These are phyloP conservation scores for Solanum hybrid DNA, from an alignment of 305 asterid genomes.

Conservation along the genomic window DNA sequence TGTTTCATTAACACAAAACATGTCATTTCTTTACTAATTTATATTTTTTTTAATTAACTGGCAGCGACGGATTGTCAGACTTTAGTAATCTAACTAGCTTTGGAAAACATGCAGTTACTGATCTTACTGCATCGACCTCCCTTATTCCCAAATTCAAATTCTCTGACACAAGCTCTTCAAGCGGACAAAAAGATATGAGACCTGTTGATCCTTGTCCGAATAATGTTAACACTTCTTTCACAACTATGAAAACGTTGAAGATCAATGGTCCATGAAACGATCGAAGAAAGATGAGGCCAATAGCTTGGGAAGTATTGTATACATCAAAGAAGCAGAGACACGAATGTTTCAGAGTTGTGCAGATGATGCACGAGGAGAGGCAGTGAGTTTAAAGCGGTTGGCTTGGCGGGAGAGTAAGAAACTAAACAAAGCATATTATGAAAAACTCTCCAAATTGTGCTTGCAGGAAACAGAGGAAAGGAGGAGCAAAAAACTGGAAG, in stretches of 20 bases:
- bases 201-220: conserved; percentile 39
- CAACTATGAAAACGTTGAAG: conserved; percentile 44
- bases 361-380: conserved; percentile 69
- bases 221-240: conserved; percentile 15
- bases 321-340: conserved; percentile 83
- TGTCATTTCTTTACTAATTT: background rate
- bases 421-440: conserved; percentile 54
- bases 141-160: conserved; percentile 27
- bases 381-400: conserved; percentile 47
- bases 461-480: conserved; percentile 66
- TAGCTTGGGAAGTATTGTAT: conserved; percentile 63
- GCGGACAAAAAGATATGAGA: conserved; percentile 26
- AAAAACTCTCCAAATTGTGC: conserved; percentile 47
- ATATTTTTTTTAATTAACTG: conserved; percentile 17
- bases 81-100: background rate
- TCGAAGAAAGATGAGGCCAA: conserved; percentile 39
- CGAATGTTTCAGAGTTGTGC: conserved; percentile 76
- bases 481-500: no score
- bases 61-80: conserved; percentile 20
- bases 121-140: conserved; percentile 17
- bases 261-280: conserved; percentile 80
- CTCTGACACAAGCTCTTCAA: conserved; percentile 45
- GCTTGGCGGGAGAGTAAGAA: conserved; percentile 49
- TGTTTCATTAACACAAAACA: background rate
- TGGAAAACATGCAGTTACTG: conserved; percentile 27